These are phyloP conservation scores for Sherardia arvensis DNA, from an alignment of 257 asterid species.

Conservation along the genomic window DNA sequence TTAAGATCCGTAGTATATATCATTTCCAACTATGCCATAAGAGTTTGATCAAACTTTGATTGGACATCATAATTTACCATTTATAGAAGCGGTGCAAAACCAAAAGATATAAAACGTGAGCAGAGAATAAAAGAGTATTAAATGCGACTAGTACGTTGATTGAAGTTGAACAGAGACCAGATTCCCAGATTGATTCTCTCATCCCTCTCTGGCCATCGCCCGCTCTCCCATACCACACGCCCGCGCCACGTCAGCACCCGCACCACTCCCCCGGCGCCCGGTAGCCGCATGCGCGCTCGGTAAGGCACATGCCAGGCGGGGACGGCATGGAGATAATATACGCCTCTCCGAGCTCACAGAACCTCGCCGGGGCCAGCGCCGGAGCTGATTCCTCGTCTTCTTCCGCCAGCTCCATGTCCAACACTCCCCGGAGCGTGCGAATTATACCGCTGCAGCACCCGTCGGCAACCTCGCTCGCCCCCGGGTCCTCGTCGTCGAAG, in stretches of 20 bases:
- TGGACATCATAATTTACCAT: neutral
- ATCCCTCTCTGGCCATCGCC: neutral
- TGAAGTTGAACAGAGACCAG: neutral
- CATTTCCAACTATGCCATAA: too few species aligned
- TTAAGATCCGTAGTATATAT: too few species aligned
- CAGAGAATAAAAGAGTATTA: neutral
- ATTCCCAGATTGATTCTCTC: neutral
- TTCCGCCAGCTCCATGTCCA: conserved; percentile 7
- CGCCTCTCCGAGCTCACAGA: conserved; percentile 68
- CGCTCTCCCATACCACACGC: neutral
- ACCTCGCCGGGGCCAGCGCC: conserved; percentile 28
- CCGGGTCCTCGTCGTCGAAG: conserved; percentile 4
- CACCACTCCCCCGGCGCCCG: neutral
- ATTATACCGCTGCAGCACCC: conserved; percentile 81
- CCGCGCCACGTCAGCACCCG: neutral
- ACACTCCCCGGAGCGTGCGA: conserved; percentile 38
- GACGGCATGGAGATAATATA: conserved; percentile 30
- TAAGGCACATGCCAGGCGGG: neutral
- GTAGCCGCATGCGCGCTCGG: neutral
- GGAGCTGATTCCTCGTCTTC: neutral
- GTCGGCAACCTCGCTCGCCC: conserved; percentile 16
- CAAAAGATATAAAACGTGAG: neutral
- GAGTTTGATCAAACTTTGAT: too few species aligned
- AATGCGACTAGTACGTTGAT: neutral
- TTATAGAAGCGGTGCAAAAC: neutral